These are phyloP conservation scores for Effrenium voratum DNA, from an alignment of 73 alveolate genomes.

Conservation along the genomic window DNA sequence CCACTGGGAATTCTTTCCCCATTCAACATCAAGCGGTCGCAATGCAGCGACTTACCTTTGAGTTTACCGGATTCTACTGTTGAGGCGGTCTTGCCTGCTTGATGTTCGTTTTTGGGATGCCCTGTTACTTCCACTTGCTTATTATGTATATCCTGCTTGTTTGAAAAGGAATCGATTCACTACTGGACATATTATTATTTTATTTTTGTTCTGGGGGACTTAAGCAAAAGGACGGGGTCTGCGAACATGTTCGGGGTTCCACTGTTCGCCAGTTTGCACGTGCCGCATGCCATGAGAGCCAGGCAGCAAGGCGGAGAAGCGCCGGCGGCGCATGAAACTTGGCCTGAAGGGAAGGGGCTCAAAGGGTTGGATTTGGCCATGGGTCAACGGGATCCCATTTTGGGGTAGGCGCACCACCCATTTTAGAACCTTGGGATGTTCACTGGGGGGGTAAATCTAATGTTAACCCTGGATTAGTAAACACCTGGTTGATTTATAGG, in stretches of 20 bases:
- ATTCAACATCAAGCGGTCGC: too few relatives aligned
- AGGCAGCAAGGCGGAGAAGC: constrained; percentile 47
- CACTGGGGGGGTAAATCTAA: background rate
- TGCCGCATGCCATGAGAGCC: background rate
- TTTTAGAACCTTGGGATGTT: background rate
- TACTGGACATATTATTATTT: background rate
- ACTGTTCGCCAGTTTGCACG: background rate
- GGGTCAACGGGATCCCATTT: background rate
- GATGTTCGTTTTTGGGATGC: background rate
- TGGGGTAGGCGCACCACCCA: background rate
- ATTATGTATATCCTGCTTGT: background rate
- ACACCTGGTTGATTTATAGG: too few relatives aligned
- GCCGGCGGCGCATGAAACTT: constrained; percentile 41
- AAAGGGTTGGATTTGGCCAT: background rate
- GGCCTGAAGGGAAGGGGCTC: background rate
- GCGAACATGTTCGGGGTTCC: background rate
- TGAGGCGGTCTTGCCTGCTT: too few relatives aligned
- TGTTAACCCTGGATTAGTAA: background rate
- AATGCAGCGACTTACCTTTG: too few relatives aligned
- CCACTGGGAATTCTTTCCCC: too few relatives aligned
- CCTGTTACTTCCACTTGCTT: background rate
- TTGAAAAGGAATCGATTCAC: background rate
- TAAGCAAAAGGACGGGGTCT: background rate
- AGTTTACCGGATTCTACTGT: too few relatives aligned
- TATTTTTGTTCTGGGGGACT: background rate